phyloP scores from a whole-genome alignment of 2,329 filamentous ascomycete genomes.

The Trichocomaceae sp. region DNA sequence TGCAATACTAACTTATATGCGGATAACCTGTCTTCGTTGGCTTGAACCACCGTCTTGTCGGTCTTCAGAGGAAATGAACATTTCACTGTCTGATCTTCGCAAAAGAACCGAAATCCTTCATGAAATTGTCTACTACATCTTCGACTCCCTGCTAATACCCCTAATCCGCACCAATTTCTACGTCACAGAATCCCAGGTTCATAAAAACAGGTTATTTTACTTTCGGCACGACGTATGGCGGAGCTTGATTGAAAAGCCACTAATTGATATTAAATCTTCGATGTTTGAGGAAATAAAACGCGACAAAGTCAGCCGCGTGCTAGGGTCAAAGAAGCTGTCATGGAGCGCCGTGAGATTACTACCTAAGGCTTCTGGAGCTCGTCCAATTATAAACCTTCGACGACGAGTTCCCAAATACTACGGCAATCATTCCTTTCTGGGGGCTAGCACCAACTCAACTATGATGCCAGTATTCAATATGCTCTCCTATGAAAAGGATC shows the following conservation, averaged over 20 bases:
- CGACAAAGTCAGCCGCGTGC: constrained; percentile 49
- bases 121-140: constrained; percentile 85
- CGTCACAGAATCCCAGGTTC: constrained; percentile 78
- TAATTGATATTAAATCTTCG: constrained; percentile 57
- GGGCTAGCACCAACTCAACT: constrained; percentile 61
- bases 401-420: constrained; percentile 50
- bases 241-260: constrained; percentile 63
- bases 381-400: constrained; percentile 82
- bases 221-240: constrained; percentile 94
- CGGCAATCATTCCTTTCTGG: constrained; percentile 45
- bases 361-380: constrained; percentile 68
- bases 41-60: constrained; percentile 51
- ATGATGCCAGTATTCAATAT: constrained; percentile 69
- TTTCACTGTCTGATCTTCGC: constrained; percentile 62
- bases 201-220: constrained; percentile 80
- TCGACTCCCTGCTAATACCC: constrained; percentile 86
- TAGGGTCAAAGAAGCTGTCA: constrained; percentile 60
- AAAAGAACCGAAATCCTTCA: constrained; percentile 74
- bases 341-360: constrained; percentile 74
- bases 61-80: constrained; percentile 38
- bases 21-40: constrained; percentile 69
- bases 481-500: constrained; percentile 66
- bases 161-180: constrained; percentile 85
- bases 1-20: not conserved
- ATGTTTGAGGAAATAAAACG: constrained; percentile 74